Conservation (phyloP, 139 green algal species). For the Chlorella sp. region DNA sequence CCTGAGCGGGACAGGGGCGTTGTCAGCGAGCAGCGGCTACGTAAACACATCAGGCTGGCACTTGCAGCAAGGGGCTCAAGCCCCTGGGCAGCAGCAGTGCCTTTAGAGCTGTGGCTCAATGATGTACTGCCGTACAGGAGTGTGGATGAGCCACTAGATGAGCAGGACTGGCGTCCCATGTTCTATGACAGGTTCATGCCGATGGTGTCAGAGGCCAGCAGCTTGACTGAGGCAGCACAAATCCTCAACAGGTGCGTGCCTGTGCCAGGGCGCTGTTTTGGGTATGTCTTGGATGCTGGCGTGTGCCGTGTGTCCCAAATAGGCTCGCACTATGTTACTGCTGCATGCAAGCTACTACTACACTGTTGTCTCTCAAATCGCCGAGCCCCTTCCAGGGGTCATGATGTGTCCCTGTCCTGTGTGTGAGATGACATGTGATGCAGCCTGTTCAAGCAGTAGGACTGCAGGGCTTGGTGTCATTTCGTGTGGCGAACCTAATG, state of each 20-base stretch:
- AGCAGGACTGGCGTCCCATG: conserved; percentile 29
- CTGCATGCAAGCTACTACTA: no score
- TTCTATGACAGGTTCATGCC: neutral
- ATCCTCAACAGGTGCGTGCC: neutral
- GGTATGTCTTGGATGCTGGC: neutral
- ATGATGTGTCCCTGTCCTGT: neutral
- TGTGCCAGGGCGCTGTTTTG: neutral
- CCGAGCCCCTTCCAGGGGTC: no score
- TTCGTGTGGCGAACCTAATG: no score
- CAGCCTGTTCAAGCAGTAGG: no score
- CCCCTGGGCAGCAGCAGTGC: neutral
- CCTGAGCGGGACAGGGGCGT: neutral
- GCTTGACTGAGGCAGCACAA: neutral
- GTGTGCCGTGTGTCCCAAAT: neutral
- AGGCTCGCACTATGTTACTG: no score
- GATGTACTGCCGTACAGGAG: conserved; percentile 28
- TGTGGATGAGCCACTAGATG: conserved; percentile 35
- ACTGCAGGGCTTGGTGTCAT: no score
- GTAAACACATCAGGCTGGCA: neutral
- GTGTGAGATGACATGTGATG: neutral
- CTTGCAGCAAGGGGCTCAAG: neutral
- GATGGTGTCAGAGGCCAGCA: neutral
- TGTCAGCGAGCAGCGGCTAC: neutral
- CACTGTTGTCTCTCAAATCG: no score
- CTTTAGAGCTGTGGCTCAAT: neutral